Evolutionary conservation across 176 grass and related monocot genomes (phyloP), one percentile per base, ranked within the genome.

Genomic region (Paspalum notatum): DNA sequence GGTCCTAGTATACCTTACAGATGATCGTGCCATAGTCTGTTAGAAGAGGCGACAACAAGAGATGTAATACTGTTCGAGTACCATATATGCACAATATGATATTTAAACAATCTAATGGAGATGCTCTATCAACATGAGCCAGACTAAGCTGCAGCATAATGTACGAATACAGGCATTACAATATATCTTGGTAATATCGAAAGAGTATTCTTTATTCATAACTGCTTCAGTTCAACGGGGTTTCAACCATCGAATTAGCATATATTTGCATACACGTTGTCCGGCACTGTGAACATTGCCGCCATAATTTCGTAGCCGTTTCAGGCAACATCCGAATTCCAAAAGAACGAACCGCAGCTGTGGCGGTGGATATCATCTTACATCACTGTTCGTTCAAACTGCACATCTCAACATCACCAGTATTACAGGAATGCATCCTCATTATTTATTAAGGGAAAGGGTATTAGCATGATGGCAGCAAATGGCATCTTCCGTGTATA

Each of bases 371-470:
- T 17, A 38, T 47, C 12, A 24, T 55, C 50, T 20, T 40, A 56
- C 48, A 69, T 44, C 62, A 66, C 42, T 46, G 44, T 62, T 60
- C 48, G 55, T 10, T 80, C 72, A 68, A 72, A 80, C 68, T 80
- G 68, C 51, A 79, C 75, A 70, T 51, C 40, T 81, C 64, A 76
- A 65, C 72, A 56, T 76, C 82, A 77, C 55, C 7, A 68, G 20
- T 44, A 27, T 32, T 69, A 51, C 17, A 37, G 75, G 26, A 46
- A 80, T 5, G 47, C 3, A 76, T n/a, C 20, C 6, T 12, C 62
- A 11, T 56, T 53, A 49, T 18, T 57, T 85, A 85, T 89, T 75
- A 51, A 54, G 71, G 38, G 51, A 84, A 48, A 44, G 7, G 5
- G 44, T 78, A 66, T 37, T 60, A 55, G 22, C 63, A 80, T 8